Conservation (phyloP, 441 rosid genomes). For the Aleurites moluccanus region DNA sequence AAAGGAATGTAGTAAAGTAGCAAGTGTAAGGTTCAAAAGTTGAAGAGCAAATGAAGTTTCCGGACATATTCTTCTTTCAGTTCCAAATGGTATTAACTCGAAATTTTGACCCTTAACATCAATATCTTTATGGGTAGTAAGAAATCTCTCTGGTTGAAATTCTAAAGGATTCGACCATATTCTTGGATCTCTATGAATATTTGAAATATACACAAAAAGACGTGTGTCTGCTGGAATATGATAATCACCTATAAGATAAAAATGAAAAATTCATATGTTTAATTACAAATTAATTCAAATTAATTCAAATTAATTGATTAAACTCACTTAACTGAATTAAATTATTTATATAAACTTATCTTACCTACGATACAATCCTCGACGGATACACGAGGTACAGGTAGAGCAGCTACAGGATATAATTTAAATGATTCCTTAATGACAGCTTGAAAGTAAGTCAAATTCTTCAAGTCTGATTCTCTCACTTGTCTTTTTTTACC, state of each 20-base stretch:
- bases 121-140: background rate
- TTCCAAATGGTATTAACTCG: background rate
- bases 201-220: background rate
- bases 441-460: background rate
- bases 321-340: too few species aligned
- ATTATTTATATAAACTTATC: too few species aligned
- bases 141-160: background rate
- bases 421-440: background rate
- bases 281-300: too few species aligned
- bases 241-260: background rate
- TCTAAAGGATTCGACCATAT: background rate
- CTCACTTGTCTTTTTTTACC: background rate
- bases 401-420: background rate
- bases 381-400: background rate
- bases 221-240: background rate
- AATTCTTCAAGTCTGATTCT: background rate
- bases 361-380: background rate
- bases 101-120: background rate
- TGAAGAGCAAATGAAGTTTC: background rate
- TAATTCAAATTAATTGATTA: too few species aligned
- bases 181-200: background rate
- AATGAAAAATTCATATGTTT: too few species aligned
- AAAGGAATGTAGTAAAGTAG: background rate
- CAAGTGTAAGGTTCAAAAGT: background rate
- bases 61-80: background rate